A percentile compares a stretch with the other conserved stretches of the same genome.
Conservation (phyloP, 108 stramenopile genomes). For the Cyclotella cryptica region DNA sequence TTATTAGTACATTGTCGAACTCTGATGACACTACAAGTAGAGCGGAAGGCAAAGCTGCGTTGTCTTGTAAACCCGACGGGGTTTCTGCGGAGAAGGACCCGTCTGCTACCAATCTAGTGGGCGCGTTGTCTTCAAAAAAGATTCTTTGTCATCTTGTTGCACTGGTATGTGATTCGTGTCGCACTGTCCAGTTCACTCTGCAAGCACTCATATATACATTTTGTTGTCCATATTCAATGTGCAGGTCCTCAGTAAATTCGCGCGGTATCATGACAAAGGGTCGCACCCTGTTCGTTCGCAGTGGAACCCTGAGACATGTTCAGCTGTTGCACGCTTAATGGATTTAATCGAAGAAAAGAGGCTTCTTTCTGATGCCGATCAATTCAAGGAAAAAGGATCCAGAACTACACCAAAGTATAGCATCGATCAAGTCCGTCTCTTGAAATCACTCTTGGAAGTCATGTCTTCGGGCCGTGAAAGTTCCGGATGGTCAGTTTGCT, state of each 20-base stretch:
- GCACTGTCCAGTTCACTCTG: too few relatives aligned
- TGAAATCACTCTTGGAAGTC: conserved; percentile 68
- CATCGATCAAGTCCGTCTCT: conserved; percentile 75
- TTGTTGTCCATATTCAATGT: not conserved
- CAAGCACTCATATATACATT: not conserved
- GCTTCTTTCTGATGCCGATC: conserved; percentile 46
- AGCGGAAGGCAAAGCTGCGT: not conserved
- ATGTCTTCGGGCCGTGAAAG: conserved; percentile 81
- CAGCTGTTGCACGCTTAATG: conserved; percentile 75
- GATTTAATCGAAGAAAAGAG: conserved; percentile 83
- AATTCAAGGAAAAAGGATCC: conserved; percentile 1
- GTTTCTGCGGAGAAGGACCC: not conserved
- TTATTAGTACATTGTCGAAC: conserved; percentile 52
- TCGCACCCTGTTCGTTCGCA: conserved; percentile 54
- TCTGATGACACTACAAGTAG: conserved; percentile 17
- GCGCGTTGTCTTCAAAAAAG: conserved; percentile 30
- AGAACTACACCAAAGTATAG: conserved; percentile 41
- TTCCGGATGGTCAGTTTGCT: conserved; percentile 72
- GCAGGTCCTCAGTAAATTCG: conserved; percentile 64
- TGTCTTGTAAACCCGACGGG: too few relatives aligned
- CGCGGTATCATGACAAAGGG: conserved; percentile 64
- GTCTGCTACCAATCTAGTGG: not conserved
- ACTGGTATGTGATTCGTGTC: not conserved
- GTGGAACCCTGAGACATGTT: conserved; percentile 72
- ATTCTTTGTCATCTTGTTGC: conserved; percentile 76